These are phyloP conservation scores for Juncus effusus DNA, from an alignment of 176 grass and related monocot species.

Conservation along the genomic window DNA sequence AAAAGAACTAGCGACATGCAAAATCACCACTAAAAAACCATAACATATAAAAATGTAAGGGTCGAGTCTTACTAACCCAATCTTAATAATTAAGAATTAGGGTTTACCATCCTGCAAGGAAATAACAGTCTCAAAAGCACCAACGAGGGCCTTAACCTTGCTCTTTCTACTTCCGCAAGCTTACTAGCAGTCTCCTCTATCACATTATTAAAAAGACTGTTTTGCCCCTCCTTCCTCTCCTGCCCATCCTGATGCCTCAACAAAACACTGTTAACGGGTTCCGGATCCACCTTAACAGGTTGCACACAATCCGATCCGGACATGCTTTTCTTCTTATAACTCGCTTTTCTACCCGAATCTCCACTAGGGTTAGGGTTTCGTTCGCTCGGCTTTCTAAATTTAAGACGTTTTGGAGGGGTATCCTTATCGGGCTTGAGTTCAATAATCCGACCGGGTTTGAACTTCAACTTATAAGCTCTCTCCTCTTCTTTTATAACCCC, in stretches of 20 bases:
- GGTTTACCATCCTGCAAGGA: slow-evolving; percentile 81
- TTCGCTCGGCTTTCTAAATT: slow-evolving; percentile 67
- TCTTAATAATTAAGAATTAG: slow-evolving; percentile 20
- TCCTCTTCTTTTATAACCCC: slow-evolving; percentile 35
- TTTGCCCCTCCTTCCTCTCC: slow-evolving; percentile 74
- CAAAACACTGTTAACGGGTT: slow-evolving; percentile 46
- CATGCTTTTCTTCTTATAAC: slow-evolving; percentile 45
- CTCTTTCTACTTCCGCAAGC: slow-evolving; percentile 89
- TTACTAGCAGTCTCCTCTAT: slow-evolving; percentile 95
- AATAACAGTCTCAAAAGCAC: slow-evolving; percentile 95
- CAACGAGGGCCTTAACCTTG: slow-evolving; percentile 94
- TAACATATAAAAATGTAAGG: neutral
- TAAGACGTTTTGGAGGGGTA: slow-evolving; percentile 52
- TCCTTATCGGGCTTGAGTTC: slow-evolving; percentile 53
- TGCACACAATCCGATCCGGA: slow-evolving; percentile 29
- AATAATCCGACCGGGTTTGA: slow-evolving; percentile 71
- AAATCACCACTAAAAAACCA: neutral
- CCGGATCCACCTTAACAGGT: too few species aligned
- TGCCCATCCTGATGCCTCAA: slow-evolving; percentile 64
- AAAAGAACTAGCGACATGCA: too few species aligned
- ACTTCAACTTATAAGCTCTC: slow-evolving; percentile 71
- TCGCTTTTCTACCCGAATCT: slow-evolving; percentile 23
- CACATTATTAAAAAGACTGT: slow-evolving; percentile 86
- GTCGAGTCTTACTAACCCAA: neutral
- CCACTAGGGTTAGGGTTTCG: slow-evolving; percentile 14